These are phyloP conservation scores for Acacia pycnantha DNA, from an alignment of 331 rosid species.

Conservation along the genomic window DNA sequence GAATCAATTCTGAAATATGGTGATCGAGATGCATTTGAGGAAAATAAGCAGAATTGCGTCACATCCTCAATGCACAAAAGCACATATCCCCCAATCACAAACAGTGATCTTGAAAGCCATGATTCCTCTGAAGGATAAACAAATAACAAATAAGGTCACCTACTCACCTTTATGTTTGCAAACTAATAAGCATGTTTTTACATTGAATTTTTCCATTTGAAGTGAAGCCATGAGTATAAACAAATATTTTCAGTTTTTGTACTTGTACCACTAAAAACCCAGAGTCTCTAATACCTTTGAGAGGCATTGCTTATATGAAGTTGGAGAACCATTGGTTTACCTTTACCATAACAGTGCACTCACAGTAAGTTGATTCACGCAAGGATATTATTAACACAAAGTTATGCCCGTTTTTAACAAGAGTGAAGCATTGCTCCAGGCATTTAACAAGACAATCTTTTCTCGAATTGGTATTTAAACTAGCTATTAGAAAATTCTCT, in stretches of 20 bases:
- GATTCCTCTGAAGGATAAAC: conserved; percentile 51
- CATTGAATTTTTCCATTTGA: conserved; percentile 10
- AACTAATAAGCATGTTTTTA: conserved; percentile 7
- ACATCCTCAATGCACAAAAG: conserved; percentile 80
- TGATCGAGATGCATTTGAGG: conserved; percentile 44
- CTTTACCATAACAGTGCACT: not conserved
- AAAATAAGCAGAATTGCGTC: conserved; percentile 55
- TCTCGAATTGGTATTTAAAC: conserved; percentile 12
- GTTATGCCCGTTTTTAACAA: not conserved
- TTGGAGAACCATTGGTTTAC: not conserved
- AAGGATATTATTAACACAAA: not conserved
- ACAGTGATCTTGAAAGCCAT: conserved; percentile 81
- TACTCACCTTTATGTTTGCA: conserved; percentile 10
- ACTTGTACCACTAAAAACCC: conserved; percentile 3
- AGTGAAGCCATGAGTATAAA: not conserved
- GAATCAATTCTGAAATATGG: conserved; percentile 73
- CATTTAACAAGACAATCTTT: conserved; percentile 15
- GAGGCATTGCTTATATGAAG: not conserved
- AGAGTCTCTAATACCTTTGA: conserved; percentile 9
- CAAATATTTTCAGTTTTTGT: not conserved
- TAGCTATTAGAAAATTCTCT: not conserved
- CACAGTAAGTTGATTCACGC: not conserved
- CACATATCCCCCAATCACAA: conserved; percentile 63
- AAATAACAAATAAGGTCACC: not conserved
- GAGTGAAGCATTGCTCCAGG: not conserved